Percentiles rank a stretch among this genome's conserved stretches.
Conservation (phyloP, 768 basidiomycete species). For the Hortiboletus campestris region DNA sequence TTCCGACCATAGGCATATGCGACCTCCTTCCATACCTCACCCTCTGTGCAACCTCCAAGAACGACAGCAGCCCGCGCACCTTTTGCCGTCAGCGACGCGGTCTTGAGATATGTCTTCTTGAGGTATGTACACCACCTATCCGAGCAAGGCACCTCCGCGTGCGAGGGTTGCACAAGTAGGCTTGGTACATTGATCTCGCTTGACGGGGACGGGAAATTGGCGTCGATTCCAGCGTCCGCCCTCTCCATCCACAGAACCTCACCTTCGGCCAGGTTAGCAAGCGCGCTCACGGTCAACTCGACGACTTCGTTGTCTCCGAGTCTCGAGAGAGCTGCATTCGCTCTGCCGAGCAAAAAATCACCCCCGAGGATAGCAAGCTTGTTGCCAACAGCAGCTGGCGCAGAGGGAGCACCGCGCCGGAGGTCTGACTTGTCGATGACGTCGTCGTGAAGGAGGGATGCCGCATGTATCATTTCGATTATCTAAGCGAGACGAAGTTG, state of each 20-base stretch:
- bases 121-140: conserved; percentile 78
- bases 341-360: conserved; percentile 94
- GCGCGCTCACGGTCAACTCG: conserved; percentile 87
- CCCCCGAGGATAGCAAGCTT: conserved; percentile 93
- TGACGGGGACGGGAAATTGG: too few relatives aligned
- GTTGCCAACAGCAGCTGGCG: conserved; percentile 80
- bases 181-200: conserved; percentile 38
- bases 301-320: conserved; percentile 89
- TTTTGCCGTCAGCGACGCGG: conserved; percentile 89
- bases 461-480: conserved; percentile 97
- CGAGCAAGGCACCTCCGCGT: conserved; percentile 23
- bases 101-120: conserved; percentile 91
- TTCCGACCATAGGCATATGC: conserved; percentile 92
- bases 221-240: too few relatives aligned
- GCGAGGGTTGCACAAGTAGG: conserved; percentile 41
- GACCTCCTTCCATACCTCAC: conserved; percentile 83
- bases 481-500: conserved; percentile 93
- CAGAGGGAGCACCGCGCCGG: conserved; percentile 66
- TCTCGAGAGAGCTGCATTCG: conserved; percentile 81
- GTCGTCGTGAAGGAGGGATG: conserved; percentile 89
- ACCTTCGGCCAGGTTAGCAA: conserved; percentile 93
- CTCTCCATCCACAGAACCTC: conserved; percentile 81
- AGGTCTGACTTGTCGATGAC: conserved; percentile 76
- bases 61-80: conserved; percentile 79
- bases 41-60: conserved; percentile 76